Evolutionary conservation across 2,329 filamentous ascomycete species (phyloP).

Genomic region (Dactylella cylindrospora): DNA sequence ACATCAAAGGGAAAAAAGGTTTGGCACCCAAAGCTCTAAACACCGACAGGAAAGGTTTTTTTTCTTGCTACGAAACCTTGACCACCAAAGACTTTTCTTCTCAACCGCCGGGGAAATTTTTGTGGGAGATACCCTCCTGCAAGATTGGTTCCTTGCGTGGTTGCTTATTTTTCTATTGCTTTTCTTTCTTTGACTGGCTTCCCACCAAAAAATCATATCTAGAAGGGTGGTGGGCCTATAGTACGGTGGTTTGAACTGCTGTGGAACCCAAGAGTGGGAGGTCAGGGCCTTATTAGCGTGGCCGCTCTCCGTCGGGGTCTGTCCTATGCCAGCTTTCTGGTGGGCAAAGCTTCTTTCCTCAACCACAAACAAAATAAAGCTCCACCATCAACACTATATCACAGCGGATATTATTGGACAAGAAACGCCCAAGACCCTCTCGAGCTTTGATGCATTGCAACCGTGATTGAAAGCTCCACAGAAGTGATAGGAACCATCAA

Average conservation of each 20-base stretch:
- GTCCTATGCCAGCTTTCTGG: slow-evolving; percentile 23
- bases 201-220: no score
- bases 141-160: slow-evolving; percentile 39
- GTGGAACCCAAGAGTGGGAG: slow-evolving; percentile 2
- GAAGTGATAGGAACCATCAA: slow-evolving; percentile 17
- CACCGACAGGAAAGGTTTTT: slow-evolving; percentile 6
- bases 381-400: slow-evolving; percentile 31
- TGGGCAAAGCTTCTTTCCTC: not conserved
- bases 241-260: slow-evolving; percentile 8
- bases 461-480: slow-evolving; percentile 29
- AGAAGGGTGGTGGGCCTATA: slow-evolving; percentile 6
- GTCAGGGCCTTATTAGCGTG: no score
- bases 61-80: no score
- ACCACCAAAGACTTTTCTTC: no score
- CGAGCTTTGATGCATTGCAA: slow-evolving; percentile 19
- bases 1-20: slow-evolving; percentile 9
- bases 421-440: not conserved
- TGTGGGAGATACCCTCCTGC: no score
- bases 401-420: slow-evolving; percentile 34
- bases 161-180: slow-evolving; percentile 23
- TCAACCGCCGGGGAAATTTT: no score
- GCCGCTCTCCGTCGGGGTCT: slow-evolving; percentile 37
- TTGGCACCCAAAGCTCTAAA: slow-evolving; percentile 8
- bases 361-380: slow-evolving; percentile 2
- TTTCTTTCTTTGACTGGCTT: no score